These are phyloP conservation scores for Blastobotrys buckinghamii DNA, from an alignment of 1,139 yeast genomes.

Conservation along the genomic window DNA sequence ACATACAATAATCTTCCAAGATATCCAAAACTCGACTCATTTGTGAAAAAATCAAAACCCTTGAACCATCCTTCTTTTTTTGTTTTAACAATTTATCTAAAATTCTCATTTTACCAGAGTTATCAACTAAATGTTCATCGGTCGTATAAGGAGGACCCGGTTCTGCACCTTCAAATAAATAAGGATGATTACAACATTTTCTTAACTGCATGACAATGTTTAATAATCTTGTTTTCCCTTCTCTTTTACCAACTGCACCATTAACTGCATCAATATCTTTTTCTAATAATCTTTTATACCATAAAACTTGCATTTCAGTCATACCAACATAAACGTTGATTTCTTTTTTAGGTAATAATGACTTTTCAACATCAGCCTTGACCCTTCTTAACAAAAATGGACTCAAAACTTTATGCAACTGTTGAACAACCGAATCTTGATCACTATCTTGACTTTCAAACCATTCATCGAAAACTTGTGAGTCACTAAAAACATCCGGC, in stretches of 20 bases:
- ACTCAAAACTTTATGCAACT: constrained; percentile 80
- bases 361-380: constrained; percentile 88
- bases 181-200: constrained; percentile 96
- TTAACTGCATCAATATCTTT: constrained; percentile 96
- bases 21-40: constrained; percentile 92
- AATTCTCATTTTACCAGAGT: constrained; percentile 86
- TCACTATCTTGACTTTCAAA: constrained; percentile 48
- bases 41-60: constrained; percentile 90
- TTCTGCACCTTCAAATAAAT: constrained; percentile 95
- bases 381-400: constrained; percentile 89
- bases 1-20: constrained; percentile 84
- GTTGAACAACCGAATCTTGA: constrained; percentile 68
- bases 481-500: constrained; percentile 94
- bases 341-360: constrained; percentile 85
- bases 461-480: constrained; percentile 92
- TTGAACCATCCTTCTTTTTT: constrained; percentile 69
- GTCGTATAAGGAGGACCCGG: constrained; percentile 98
- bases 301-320: constrained; percentile 89
- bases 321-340: constrained; percentile 86
- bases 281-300: constrained; percentile 86
- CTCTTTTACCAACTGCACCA: constrained; percentile 85
- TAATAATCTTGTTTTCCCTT: constrained; percentile 82
- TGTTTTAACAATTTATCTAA: constrained; percentile 77
- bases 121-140: constrained; percentile 85
- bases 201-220: constrained; percentile 96